phyloP scores from a whole-genome alignment of 257 asterid species.

The Rhazya stricta region DNA sequence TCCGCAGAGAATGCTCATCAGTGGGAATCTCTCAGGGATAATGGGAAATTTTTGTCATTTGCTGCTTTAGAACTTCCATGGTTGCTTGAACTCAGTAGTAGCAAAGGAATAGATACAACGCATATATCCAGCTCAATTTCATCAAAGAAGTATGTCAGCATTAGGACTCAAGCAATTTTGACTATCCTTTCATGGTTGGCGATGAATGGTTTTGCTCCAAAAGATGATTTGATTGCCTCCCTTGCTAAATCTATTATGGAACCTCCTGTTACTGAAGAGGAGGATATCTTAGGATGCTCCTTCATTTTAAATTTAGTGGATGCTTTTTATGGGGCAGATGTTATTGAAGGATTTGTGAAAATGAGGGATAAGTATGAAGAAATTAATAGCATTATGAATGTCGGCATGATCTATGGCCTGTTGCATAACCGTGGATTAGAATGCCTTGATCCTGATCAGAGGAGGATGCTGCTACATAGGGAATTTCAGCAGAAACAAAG shows the following conservation, averaged over 20 bases:
- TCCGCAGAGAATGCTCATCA: conserved; percentile 41
- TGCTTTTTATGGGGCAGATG: conserved; percentile 74
- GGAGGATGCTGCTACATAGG: conserved; percentile 66
- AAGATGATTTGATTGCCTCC: conserved; percentile 68
- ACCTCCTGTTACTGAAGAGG: conserved; percentile 77
- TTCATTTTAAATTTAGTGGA: conserved; percentile 76
- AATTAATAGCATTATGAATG: conserved; percentile 77
- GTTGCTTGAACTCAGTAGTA: conserved; percentile 66
- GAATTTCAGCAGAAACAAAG: conserved; percentile 62
- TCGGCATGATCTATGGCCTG: conserved; percentile 84
- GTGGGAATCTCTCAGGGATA: conserved; percentile 58
- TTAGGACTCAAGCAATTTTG: conserved; percentile 61
- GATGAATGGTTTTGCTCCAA: conserved; percentile 65
- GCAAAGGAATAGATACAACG: conserved; percentile 43
- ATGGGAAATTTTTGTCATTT: conserved; percentile 59
- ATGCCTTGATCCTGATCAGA: conserved; percentile 71
- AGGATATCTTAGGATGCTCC: conserved; percentile 78
- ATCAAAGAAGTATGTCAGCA: conserved; percentile 43
- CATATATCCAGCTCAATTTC: conserved; percentile 37
- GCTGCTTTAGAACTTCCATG: conserved; percentile 76
- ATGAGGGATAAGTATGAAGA: conserved; percentile 62
- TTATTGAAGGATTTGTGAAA: conserved; percentile 75
- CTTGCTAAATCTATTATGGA: conserved; percentile 83
- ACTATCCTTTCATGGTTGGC: conserved; percentile 83
- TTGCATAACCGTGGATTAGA: conserved; percentile 69